Percentiles rank a stretch among this genome's conserved stretches.
These are phyloP conservation scores for Lactarius hengduanensis DNA, from an alignment of 768 basidiomycete species.

Conservation along the genomic window DNA sequence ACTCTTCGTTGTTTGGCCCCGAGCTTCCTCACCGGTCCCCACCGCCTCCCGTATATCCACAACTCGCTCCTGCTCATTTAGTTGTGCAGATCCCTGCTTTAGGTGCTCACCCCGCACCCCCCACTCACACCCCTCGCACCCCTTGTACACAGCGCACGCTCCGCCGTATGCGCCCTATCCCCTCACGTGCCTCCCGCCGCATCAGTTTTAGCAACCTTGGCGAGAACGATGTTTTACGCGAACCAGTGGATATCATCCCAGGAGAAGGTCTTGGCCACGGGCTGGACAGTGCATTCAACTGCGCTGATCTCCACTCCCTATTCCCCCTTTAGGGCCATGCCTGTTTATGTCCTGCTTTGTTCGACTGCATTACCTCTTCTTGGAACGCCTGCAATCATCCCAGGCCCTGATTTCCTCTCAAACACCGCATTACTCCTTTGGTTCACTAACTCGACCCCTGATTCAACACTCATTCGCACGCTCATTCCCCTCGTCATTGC, in stretches of 20 bases:
- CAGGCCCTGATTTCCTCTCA: background rate
- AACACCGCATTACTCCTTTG: conserved; percentile 19
- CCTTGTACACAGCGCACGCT: conserved; percentile 44
- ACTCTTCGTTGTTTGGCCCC: conserved; percentile 27
- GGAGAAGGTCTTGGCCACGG: conserved; percentile 37
- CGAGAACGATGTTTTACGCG: conserved; percentile 19
- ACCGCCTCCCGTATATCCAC: background rate
- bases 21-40: conserved; percentile 27
- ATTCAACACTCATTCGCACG: conserved; percentile 22
- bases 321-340: background rate
- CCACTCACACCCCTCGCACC: conserved; percentile 65
- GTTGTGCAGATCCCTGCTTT: conserved; percentile 35
- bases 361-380: background rate
- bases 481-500: conserved; percentile 18
- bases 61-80: conserved; percentile 25
- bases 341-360: conserved; percentile 1
- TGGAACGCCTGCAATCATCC: background rate
- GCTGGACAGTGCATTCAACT: conserved; percentile 76
- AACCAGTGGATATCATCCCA: conserved; percentile 30
- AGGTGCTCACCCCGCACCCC: conserved; percentile 38
- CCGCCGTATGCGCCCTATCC: conserved; percentile 28
- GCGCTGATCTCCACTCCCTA: conserved; percentile 36
- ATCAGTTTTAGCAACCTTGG: conserved; percentile 29
- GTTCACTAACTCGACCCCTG: conserved; percentile 12
- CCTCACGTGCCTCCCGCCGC: conserved; percentile 25